phyloP scores from a whole-genome alignment of 2,329 filamentous ascomycete species.

The Diaporthe citriasiana region DNA sequence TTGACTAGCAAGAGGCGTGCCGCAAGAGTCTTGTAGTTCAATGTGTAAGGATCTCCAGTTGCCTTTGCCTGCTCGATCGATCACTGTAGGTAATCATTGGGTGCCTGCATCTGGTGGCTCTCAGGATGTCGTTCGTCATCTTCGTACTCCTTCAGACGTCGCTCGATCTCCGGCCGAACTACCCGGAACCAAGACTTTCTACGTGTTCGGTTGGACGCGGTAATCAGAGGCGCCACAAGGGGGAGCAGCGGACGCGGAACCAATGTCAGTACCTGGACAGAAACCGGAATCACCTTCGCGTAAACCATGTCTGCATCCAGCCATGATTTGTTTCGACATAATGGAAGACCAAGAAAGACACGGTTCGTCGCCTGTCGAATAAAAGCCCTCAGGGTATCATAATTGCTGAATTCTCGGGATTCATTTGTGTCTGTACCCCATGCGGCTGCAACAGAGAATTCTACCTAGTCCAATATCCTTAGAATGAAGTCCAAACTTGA shows the following conservation, averaged over 20 bases:
- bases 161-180: slow-evolving; percentile 42
- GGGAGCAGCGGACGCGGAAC: slow-evolving; percentile 40
- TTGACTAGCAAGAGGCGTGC: slow-evolving; percentile 35
- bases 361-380: slow-evolving; percentile 49
- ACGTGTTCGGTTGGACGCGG: slow-evolving; percentile 43
- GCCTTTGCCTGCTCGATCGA: slow-evolving; percentile 21
- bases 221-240: slow-evolving; percentile 42
- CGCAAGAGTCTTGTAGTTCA: not conserved
- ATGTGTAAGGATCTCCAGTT: not conserved
- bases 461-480: slow-evolving; percentile 50
- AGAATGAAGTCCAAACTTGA: slow-evolving; percentile 47
- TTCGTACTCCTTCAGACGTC: slow-evolving; percentile 39
- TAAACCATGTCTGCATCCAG: not conserved
- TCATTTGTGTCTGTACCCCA: slow-evolving; percentile 48
- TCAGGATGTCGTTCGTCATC: slow-evolving; percentile 18
- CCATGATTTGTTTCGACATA: slow-evolving; percentile 45
- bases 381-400: slow-evolving; percentile 50
- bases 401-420: slow-evolving; percentile 51
- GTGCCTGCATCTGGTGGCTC: not conserved
- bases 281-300: slow-evolving; percentile 35
- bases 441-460: slow-evolving; percentile 45
- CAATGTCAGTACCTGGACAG: slow-evolving; percentile 41
- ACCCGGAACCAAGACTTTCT: slow-evolving; percentile 34
- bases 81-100: slow-evolving; percentile 43
- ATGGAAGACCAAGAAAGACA: slow-evolving; percentile 49